Percentiles rank a stretch among this genome's conserved stretches.
Conservation (phyloP, 371 early-diverging fungal species). For the Caulochytrium protostelioides region DNA sequence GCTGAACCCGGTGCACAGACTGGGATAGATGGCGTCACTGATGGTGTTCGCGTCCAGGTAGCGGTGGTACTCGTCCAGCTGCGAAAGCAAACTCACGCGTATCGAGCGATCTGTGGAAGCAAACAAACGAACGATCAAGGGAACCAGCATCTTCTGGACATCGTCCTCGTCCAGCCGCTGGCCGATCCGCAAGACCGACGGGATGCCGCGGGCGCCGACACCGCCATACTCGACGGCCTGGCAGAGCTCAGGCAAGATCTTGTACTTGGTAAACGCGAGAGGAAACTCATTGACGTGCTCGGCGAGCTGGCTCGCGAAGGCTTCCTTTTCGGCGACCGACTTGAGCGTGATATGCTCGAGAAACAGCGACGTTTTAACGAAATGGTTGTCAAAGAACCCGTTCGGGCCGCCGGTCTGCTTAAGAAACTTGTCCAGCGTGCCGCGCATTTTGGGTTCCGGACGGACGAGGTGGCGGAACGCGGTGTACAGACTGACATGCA, state of each 20-base stretch:
- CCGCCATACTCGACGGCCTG: constrained; percentile 82
- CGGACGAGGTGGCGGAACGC: constrained; percentile 24
- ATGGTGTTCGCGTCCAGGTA: constrained; percentile 45
- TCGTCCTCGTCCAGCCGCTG: constrained; percentile 43
- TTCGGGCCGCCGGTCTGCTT: constrained; percentile 33
- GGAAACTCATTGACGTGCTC: constrained; percentile 46
- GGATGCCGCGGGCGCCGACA: constrained; percentile 60
- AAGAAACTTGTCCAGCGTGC: constrained; percentile 43
- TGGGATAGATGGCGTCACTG: constrained; percentile 63
- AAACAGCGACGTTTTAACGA: constrained; percentile 52
- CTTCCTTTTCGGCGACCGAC: constrained; percentile 53
- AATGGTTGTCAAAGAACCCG: constrained; percentile 53
- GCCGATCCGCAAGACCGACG: constrained; percentile 66
- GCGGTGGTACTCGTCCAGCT: constrained; percentile 43
- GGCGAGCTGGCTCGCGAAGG: constrained; percentile 41
- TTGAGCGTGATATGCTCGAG: constrained; percentile 72
- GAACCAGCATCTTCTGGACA: constrained; percentile 41
- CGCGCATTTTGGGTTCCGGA: constrained; percentile 32
- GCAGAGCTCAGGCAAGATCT: constrained; percentile 59
- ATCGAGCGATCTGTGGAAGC: constrained; percentile 69
- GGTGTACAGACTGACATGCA: too few relatives aligned
- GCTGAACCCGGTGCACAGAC: constrained; percentile 32
- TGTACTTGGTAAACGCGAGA: constrained; percentile 56
- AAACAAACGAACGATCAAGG: constrained; percentile 63
- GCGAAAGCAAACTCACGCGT: constrained; percentile 61